Evolutionary conservation across 2,329 filamentous ascomycete genomes (phyloP).

Genomic region (Alternaria sp.): DNA sequence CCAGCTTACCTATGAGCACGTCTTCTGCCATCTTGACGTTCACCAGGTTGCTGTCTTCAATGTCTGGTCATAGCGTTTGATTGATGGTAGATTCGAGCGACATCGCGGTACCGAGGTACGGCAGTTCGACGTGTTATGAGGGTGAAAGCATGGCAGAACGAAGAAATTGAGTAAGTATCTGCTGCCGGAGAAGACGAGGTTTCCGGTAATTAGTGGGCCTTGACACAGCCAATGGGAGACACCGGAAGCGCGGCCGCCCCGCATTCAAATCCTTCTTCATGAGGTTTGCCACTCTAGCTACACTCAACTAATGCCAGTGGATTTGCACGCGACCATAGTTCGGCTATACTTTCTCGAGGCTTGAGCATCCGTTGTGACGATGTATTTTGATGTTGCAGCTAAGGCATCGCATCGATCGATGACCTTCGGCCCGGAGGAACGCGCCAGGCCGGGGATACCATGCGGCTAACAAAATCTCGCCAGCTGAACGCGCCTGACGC

Average conservation of each 20-base stretch:
- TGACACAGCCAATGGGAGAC: background rate
- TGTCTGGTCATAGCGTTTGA: background rate
- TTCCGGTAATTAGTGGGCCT: background rate
- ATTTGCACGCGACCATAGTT: background rate
- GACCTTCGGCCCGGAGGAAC: conserved; percentile 9
- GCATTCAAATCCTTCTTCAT: background rate
- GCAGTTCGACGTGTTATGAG: background rate
- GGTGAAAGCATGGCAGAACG: background rate
- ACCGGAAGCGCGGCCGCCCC: background rate
- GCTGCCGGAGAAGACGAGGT: background rate
- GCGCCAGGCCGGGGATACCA: conserved; percentile 6
- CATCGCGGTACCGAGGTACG: background rate
- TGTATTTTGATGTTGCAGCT: background rate
- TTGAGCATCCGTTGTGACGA: background rate
- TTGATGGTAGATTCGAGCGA: background rate
- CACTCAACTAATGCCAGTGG: conserved; percentile 1
- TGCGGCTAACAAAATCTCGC: conserved; percentile 7
- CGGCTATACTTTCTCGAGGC: background rate
- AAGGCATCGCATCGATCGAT: conserved; percentile 8
- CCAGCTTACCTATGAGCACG: background rate
- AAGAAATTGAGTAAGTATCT: background rate
- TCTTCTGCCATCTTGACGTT: background rate
- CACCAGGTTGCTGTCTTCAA: background rate
- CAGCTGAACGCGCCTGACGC: background rate
- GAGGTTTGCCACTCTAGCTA: background rate